Evolutionary conservation across 2,329 filamentous ascomycete species (phyloP), one percentile per base, ranked within the genome.

Genomic region (Neofusicoccum sp.): DNA sequence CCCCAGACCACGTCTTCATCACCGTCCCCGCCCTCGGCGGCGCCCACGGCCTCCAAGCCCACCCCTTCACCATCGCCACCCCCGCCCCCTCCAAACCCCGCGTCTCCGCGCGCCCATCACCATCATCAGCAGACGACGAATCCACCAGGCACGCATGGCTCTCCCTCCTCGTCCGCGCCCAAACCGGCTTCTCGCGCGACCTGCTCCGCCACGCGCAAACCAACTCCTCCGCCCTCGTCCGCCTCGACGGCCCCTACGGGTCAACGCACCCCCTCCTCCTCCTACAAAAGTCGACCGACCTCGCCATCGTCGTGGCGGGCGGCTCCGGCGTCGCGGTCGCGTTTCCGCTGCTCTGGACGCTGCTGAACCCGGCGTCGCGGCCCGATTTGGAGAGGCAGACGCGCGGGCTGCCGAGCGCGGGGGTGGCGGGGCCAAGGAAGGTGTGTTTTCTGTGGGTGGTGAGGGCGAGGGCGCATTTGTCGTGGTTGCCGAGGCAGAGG

Each of bases 61-160:
- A 89, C 67, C 86, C 86, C 0, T 89, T 89, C 71, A 88, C 85
- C 7, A 87, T 89, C 59, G 82, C 85, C 14, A 88, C 86, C 2
- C 79, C 81, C 0, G 84, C 84, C 8, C 82, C 84, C 1, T 49
- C 44, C 44, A 56, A 56, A 9, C 51, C 43, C 2, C 30, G 28
- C 28, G 14, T 56, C 36, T 40, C n/a, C 36, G n/a, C 38, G 31
- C 8, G 36, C 9, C 44, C 31, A 28, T 9, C 34, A 1, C 24
- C 60, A 1, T 30, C 58, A 20, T 3, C 58, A 34, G 44, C 41
- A 45, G 60, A 61, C n/a, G 61, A 61, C 26, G 64, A 73, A n/a
- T 33, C 34, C 28, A n/a, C n/a, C 28, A 64, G 67, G 11, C 79
- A 83, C 63, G 81, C 80, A 3, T 82, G 78, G 75, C 73, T 88